Evolutionary conservation across 345 rosid species (phyloP), one percentile per base, ranked within the genome.

Genomic region (Eucalyptus curtisii): DNA sequence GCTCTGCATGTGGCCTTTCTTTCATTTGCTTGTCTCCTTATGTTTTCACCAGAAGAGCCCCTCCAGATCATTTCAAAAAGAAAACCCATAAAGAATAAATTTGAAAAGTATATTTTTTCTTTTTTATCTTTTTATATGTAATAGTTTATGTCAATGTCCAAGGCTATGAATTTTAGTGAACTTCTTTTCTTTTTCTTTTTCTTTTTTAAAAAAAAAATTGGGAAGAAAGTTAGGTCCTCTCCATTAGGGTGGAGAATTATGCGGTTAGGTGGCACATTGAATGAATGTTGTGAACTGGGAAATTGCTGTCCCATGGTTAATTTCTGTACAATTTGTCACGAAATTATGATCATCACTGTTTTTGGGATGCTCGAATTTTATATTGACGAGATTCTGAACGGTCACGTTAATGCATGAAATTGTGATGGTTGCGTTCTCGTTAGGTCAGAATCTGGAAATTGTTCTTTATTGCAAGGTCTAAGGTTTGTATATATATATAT

Each of bases 71-170:
- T 76, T 76, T 40, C 84, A 17, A 52, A 52, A 52, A 40, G 84
- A 37, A 3, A 33, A 76, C 82, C 82, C 42, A 6, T 19, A 3
- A 6, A 76, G 44, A 76, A 9, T 10, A 76, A 76, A 3, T 20
- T 19, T 10, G 44, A 71, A 71, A 71, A 37, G 5, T 31, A 68
- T 1, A 31, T 15, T 31, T 2, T 17, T 31, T 16, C 11, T 5
- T 17, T 31, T 33, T 5, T 0, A 25, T 59, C 8, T 27, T 59
- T 61, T 61, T 2, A 22, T 76, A 0, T 40, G 7, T 76, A 20
- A 37, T 20, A 6, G 2, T 12, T 37, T 76, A 22, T 76, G 47
- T 40, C 37, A 17, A 37, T 19, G 81, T 33, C 81, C 6, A 33
- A 33, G 80, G 11, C 7, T 33, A 17, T 68, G 68, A 17, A 33